Conservation (phyloP, 1,284 basidiomycete genomes). For the Marasmius tenuissimus region DNA sequence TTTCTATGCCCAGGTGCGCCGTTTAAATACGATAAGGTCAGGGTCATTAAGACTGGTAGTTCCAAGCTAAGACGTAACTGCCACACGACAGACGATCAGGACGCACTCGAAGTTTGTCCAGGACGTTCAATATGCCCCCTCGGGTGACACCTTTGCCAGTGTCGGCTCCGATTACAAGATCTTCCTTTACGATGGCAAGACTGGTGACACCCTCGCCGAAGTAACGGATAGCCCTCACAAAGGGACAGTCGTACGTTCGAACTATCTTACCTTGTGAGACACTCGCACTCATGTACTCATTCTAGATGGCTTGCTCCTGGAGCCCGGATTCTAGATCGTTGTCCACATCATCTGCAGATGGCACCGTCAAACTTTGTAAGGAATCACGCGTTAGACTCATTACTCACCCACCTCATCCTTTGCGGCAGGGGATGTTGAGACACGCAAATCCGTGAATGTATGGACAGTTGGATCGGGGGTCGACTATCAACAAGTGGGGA, state of each 20-base stretch:
- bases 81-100: slow-evolving; percentile 64
- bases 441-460: slow-evolving; percentile 61
- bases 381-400: slow-evolving; percentile 1
- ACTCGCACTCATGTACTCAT: neutral
- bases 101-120: slow-evolving; percentile 95
- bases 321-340: slow-evolving; percentile 72
- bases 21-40: slow-evolving; percentile 86
- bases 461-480: slow-evolving; percentile 76
- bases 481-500: slow-evolving; percentile 85
- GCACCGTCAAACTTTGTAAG: slow-evolving; percentile 85
- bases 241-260: slow-evolving; percentile 71
- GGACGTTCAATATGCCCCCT: slow-evolving; percentile 83
- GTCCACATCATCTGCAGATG: slow-evolving; percentile 85
- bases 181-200: slow-evolving; percentile 91
- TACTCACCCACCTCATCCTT: neutral
- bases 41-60: neutral
- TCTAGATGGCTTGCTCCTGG: slow-evolving; percentile 79
- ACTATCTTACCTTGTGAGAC: neutral
- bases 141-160: slow-evolving; percentile 84
- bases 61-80: neutral
- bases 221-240: slow-evolving; percentile 66
- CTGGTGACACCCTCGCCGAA: slow-evolving; percentile 77
- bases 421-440: slow-evolving; percentile 74
- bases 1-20: slow-evolving; percentile 61
- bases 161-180: slow-evolving; percentile 91